These are phyloP conservation scores for Lipomyces sp. DNA, from an alignment of 805 yeast species.

Conservation along the genomic window DNA sequence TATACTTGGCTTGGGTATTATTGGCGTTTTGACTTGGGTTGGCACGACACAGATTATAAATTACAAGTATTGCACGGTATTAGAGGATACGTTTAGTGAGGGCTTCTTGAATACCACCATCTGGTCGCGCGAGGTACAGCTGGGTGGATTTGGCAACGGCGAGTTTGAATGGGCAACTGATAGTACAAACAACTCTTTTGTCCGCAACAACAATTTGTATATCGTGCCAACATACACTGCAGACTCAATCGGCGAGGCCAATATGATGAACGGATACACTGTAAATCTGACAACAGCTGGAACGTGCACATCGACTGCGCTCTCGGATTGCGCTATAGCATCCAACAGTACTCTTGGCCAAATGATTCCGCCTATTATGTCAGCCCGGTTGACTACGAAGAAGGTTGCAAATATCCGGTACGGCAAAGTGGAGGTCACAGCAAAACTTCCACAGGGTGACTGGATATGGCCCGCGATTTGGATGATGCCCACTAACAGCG, in stretches of 20 bases:
- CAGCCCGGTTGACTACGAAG: constrained; percentile 27
- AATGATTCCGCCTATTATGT: no score
- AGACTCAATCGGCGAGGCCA: constrained; percentile 27
- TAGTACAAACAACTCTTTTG: constrained; percentile 21
- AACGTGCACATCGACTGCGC: constrained; percentile 18
- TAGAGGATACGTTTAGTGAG: constrained; percentile 16
- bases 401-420: constrained; percentile 20
- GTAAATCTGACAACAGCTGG: constrained; percentile 30
- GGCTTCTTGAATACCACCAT: constrained; percentile 7
- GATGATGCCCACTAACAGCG: constrained; percentile 30
- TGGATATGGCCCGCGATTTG: constrained; percentile 37
- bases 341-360: no score
- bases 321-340: no score
- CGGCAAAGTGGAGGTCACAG: constrained; percentile 32
- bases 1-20: constrained; percentile 17
- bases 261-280: constrained; percentile 30
- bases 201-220: constrained; percentile 24
- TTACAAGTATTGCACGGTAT: constrained; percentile 21
- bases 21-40: constrained; percentile 29
- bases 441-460: constrained; percentile 31
- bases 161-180: constrained; percentile 30
- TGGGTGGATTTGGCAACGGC: constrained; percentile 35
- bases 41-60: constrained; percentile 26
- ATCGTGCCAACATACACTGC: constrained; percentile 32
- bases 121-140: constrained; percentile 28